Conservation (phyloP, 2,329 filamentous ascomycete genomes). For the Aspergillus pseudotamarii region DNA sequence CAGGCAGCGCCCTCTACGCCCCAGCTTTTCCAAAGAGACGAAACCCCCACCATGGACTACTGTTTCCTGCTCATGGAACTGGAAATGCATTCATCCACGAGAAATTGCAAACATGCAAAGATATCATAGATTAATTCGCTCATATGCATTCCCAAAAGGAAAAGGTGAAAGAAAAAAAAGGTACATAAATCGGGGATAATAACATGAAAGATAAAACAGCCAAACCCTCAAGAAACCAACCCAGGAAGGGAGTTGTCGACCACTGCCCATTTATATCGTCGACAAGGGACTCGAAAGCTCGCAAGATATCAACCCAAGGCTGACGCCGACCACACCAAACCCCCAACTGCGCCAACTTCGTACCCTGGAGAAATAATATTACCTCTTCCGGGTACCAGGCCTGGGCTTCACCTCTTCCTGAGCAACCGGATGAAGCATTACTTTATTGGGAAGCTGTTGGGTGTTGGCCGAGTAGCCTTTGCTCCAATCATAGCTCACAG, state of each 20-base stretch:
- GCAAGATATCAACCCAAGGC: conserved; percentile 4
- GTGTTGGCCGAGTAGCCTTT: conserved; percentile 91
- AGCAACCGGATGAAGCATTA: conserved; percentile 78
- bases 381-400: conserved; percentile 49
- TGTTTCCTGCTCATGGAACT: background rate
- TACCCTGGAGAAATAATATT: conserved; percentile 18
- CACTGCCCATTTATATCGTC: background rate
- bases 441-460: conserved; percentile 69
- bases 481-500: conserved; percentile 96
- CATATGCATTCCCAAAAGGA: conserved; percentile 24
- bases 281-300: background rate
- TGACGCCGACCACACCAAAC: conserved; percentile 8
- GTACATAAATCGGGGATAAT: conserved; percentile 12
- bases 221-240: background rate
- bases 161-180: conserved; percentile 8
- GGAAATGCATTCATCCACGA: conserved; percentile 12
- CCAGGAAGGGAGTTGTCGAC: background rate
- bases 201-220: conserved; percentile 8
- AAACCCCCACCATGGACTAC: background rate
- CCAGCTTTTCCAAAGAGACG: background rate
- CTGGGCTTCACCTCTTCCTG: conserved; percentile 66
- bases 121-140: conserved; percentile 21
- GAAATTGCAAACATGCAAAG: conserved; percentile 30
- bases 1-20: background rate
- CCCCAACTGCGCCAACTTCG: conserved; percentile 14